These are phyloP conservation scores for Mrakiaceae sp. DNA, from an alignment of 1,284 basidiomycete genomes.

Conservation along the genomic window DNA sequence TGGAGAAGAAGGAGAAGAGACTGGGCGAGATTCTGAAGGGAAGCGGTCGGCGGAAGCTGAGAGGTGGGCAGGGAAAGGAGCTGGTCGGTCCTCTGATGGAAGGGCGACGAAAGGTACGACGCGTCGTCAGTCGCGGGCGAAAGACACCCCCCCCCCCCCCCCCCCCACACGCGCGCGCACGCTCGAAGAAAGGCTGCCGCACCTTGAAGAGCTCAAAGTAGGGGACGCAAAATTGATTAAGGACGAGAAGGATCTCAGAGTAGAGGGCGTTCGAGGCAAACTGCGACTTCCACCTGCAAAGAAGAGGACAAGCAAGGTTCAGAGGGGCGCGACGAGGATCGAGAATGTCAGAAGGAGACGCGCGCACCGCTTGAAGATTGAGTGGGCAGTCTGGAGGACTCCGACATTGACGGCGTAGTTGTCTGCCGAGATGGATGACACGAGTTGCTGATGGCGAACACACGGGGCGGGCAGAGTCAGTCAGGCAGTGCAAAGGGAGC, in stretches of 20 bases:
- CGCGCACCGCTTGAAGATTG: conserved; percentile 64
- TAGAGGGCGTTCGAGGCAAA: conserved; percentile 81
- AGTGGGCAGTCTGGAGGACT: conserved; percentile 86
- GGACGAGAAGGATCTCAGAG: conserved; percentile 83
- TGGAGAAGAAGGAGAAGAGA: conserved; percentile 68
- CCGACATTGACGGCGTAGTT: conserved; percentile 80
- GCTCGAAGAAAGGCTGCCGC: not conserved
- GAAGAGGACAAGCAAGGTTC: not conserved
- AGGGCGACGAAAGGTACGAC: conserved; percentile 37
- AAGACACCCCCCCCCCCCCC: no score
- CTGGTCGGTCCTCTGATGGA: conserved; percentile 35
- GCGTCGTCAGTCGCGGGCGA: conserved; percentile 37
- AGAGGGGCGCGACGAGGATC: not conserved
- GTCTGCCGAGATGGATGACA: conserved; percentile 58
- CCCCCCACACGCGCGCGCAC: no score
- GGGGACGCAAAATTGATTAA: conserved; percentile 68
- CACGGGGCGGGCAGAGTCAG: no score
- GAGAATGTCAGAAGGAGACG: conserved; percentile 1
- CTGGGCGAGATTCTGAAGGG: conserved; percentile 46
- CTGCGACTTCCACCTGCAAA: conserved; percentile 64
- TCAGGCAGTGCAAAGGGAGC: not conserved
- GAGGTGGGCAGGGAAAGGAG: conserved; percentile 33
- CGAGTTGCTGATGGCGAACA: conserved; percentile 54
- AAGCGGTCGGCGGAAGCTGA: conserved; percentile 33
- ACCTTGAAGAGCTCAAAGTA: conserved; percentile 72